Evolutionary conservation across 345 rosid species (phyloP).

Genomic region (Mercurialis annua): DNA sequence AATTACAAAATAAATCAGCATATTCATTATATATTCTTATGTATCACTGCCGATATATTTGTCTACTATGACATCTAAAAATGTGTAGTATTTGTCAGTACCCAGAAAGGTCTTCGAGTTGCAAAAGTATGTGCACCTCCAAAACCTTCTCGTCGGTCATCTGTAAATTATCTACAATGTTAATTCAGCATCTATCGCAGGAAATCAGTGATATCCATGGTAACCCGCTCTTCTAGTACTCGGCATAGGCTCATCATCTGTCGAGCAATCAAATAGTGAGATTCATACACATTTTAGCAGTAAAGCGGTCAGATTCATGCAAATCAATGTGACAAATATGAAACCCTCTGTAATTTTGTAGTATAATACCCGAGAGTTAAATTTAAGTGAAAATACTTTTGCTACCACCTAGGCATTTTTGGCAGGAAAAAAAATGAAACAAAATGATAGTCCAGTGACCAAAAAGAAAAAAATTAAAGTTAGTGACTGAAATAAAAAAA

Average conservation of each 20-base stretch:
- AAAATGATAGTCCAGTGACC: too few species aligned
- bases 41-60: neutral
- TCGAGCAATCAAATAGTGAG: neutral
- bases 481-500: too few species aligned
- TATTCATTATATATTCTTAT: too few species aligned
- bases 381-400: neutral
- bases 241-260: constrained; percentile 50
- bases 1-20: too few species aligned
- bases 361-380: neutral
- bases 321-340: neutral
- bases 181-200: neutral
- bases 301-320: too few species aligned
- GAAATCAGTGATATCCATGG: constrained; percentile 26
- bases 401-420: neutral
- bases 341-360: neutral
- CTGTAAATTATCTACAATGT: constrained; percentile 23
- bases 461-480: too few species aligned
- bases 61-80: neutral
- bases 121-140: constrained; percentile 6
- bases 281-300: too few species aligned
- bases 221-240: constrained; percentile 40
- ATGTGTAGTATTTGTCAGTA: neutral
- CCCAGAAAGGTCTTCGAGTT: neutral
- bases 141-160: neutral
- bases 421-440: too few species aligned